phyloP scores from a whole-genome alignment of 2,329 filamentous ascomycete genomes.

The Aspergillus nomiae region DNA sequence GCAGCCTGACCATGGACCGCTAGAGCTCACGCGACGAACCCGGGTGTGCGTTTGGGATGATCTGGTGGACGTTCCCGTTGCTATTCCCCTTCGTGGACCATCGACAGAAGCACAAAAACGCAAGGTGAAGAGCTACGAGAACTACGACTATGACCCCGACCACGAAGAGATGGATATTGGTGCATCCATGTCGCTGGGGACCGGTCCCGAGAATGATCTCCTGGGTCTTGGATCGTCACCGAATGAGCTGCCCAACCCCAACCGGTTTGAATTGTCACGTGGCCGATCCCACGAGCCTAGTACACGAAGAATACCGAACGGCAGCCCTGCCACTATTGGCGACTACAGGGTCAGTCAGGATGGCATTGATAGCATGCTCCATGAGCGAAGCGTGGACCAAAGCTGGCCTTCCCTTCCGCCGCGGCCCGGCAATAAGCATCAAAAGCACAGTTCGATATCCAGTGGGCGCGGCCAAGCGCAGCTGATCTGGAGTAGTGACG shows the following conservation, averaged over 20 bases:
- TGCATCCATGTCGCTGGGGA: conserved; percentile 62
- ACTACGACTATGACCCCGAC: conserved; percentile 46
- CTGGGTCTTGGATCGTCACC: conserved; percentile 62
- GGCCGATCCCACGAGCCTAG: conserved; percentile 41
- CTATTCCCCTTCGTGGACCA: conserved; percentile 82
- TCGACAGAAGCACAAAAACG: conserved; percentile 81
- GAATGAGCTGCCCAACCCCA: conserved; percentile 70
- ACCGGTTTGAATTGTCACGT: conserved; percentile 69
- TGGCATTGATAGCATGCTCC: conserved; percentile 32
- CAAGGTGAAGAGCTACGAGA: conserved; percentile 50
- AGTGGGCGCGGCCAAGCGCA: conserved; percentile 35
- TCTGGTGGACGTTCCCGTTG: conserved; percentile 91
- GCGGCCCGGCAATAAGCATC: conserved; percentile 33
- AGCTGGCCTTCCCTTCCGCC: conserved; percentile 40
- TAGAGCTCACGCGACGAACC: conserved; percentile 86
- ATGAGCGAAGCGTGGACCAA: conserved; percentile 38
- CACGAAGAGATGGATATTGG: conserved; percentile 95
- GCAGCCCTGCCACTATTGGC: conserved; percentile 38
- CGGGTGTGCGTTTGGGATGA: conserved; percentile 98
- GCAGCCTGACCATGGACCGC: conserved; percentile 83
- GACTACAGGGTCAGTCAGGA: conserved; percentile 31
- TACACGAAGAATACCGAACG: conserved; percentile 32
- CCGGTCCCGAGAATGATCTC: conserved; percentile 63
- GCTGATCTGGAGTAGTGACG: conserved; percentile 65
- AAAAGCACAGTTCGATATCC: conserved; percentile 44